Evolutionary conservation across 1,139 yeast genomes (phyloP).

Genomic region (Yamadazyma conglobata): DNA sequence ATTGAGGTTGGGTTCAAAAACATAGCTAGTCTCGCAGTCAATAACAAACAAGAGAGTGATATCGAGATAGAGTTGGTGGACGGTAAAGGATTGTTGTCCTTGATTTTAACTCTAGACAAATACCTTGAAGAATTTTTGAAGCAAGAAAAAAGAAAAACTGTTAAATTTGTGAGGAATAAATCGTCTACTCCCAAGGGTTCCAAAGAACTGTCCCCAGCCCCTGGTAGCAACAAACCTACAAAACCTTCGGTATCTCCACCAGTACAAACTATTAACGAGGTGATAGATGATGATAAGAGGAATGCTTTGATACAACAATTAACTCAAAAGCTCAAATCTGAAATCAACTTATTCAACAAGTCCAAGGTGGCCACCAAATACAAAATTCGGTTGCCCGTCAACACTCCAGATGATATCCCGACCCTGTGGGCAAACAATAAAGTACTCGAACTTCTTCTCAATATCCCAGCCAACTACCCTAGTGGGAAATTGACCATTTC

Average conservation of each 20-base stretch:
- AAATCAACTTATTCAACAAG: slow-evolving; percentile 26
- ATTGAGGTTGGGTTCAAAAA: slow-evolving; percentile 60
- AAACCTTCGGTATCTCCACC: slow-evolving; percentile 6
- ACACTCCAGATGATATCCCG: slow-evolving; percentile 15
- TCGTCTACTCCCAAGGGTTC: slow-evolving; percentile 6
- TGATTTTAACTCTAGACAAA: slow-evolving; percentile 53
- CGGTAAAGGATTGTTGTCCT: slow-evolving; percentile 49
- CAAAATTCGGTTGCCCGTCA: slow-evolving; percentile 20
- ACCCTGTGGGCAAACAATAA: slow-evolving; percentile 20
- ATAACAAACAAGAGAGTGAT: slow-evolving; percentile 7
- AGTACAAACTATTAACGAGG: slow-evolving; percentile 2
- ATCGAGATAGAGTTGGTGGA: slow-evolving; percentile 36
- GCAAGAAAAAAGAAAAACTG: slow-evolving; percentile 52
- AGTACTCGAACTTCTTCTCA: slow-evolving; percentile 18
- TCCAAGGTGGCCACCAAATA: slow-evolving; percentile 22
- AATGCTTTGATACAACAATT: slow-evolving; percentile 21
- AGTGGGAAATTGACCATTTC: slow-evolving; percentile 15
- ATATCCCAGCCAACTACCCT: slow-evolving; percentile 24
- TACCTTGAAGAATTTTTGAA: slow-evolving; percentile 56
- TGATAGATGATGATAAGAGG: slow-evolving; percentile 15
- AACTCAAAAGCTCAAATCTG: slow-evolving; percentile 20
- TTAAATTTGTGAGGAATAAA: slow-evolving; percentile 26
- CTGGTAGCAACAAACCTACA: slow-evolving; percentile 1
- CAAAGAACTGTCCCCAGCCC: neutral
- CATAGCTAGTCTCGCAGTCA: slow-evolving; percentile 39